Base-by-base conservation (phyloP, 306 rosid species). In the Herpetospermum pedunculosum region DNA sequence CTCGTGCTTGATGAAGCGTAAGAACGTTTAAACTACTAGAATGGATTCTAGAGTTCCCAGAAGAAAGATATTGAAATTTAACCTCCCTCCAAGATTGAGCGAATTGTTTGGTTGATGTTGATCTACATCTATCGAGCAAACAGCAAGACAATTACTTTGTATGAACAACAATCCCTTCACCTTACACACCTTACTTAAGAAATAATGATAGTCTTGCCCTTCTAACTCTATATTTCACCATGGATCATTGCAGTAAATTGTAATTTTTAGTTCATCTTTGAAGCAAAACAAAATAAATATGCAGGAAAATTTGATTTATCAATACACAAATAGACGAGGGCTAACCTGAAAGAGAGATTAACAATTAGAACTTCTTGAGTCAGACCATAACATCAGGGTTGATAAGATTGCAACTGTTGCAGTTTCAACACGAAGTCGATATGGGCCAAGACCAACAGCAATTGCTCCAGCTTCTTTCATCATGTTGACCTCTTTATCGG, bases 391-490 rank as follows among this genome's bases (percentile, higher is more conserved):
- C 92, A 87, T 87, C 65, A 90, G 77, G 50, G 92, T 85, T 25
- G 92, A 83, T 75, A 93, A 72, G 78, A 93, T 87, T 25, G 97
- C 89, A 79, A 93, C 82, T 1, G 98, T 79, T 74, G 98, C 98
- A 46, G 97, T 93, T 89, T 93, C 98, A 46, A 93, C 96, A 63
- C 97, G 87, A 21, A 93, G 86, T 34, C 97, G 94, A 75, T 87
- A 87, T 30, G 89, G 87, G 30, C 98, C 98, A 29, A 93, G 98
- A 64, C 92, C 90, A 58, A 89, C 96, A 44, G 86, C 57, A 21
- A 64, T 84, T 69, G 94, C 97, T 70, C 98, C 98, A 6, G 90
- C 96, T 80, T 86, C 91, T 77, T 65, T 78, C 81, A 91, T 81
- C 85, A 83, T 72, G 50, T 75, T 79, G 73, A 80, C 68, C 84